Base-by-base conservation (phyloP, 805 yeast genomes). In the Barnettozyma populi region DNA sequence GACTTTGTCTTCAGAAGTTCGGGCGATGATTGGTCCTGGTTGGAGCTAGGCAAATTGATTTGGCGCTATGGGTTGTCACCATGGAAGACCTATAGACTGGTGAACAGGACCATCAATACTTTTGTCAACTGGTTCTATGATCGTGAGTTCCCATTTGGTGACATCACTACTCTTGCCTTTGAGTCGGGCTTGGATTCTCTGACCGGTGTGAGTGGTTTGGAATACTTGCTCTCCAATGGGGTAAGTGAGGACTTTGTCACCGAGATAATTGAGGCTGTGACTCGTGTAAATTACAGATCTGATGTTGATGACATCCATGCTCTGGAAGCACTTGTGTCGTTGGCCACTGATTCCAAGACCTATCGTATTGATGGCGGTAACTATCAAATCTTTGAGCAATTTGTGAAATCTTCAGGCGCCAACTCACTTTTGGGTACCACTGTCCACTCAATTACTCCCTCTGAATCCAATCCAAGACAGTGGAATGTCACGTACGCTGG, bases 271-370 rank as follows among this genome's bases (percentile, higher is more conserved):
- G 74, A 73, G 50, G 62, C 74, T 5, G 56, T 67, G 5, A 70
- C 76, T 0, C 56, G 79, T 46, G 73, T 64, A 43, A 75, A 74
- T 56, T 75, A 74, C 55, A 70, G 72, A 2, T 71, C 68, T 21
- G 61, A 71, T 46, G 43, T 72, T 7, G 57, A 66, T 41, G 60
- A 68, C n/a, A 65, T 74, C n/a, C 76, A 74, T 46, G 71, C 69
- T 0, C 50, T 75, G 18, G 79, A 71, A 0, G 62, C 72, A 1
- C 43, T 68, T 24, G 74, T 75, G 14, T 60, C 71, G 11, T 29
- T 72, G 23, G 66, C 74, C 2, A 71, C 76, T 0, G 60, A 60
- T 2, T 66, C 62, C 11, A 68, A 36, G 3, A 24, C 70, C 2
- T 46, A 52, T 10, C 52, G 60, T 4, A 67, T 76, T 3, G 53